Evolutionary conservation across 2,329 filamentous ascomycete genomes (phyloP).

Genomic region (Aspergillus niger): DNA sequence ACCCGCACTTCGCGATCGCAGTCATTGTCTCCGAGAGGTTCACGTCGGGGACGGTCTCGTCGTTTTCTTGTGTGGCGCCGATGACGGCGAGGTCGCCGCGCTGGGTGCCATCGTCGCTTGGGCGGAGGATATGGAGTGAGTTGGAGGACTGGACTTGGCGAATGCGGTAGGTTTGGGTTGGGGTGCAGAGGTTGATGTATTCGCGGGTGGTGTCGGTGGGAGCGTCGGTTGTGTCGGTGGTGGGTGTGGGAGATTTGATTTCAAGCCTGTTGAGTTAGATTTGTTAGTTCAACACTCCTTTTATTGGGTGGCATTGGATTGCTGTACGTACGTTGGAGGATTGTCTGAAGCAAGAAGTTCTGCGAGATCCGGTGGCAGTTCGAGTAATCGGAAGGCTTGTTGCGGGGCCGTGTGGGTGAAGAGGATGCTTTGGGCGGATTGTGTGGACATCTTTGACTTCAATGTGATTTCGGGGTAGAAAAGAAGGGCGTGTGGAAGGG

Average conservation of each 20-base stretch:
- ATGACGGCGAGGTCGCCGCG: constrained; percentile 33
- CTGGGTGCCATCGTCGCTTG: constrained; percentile 38
- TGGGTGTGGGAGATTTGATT: constrained; percentile 43
- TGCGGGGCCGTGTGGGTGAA: constrained; percentile 49
- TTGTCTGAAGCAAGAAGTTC: constrained; percentile 55
- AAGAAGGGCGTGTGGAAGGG: neutral
- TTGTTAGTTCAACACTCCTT: neutral
- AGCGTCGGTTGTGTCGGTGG: constrained; percentile 29
- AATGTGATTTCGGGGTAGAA: neutral
- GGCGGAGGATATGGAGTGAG: constrained; percentile 58
- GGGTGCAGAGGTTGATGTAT: constrained; percentile 61
- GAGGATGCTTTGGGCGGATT: constrained; percentile 37
- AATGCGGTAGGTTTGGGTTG: constrained; percentile 58
- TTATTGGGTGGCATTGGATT: neutral
- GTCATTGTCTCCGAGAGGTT: constrained; percentile 38
- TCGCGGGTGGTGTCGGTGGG: constrained; percentile 32
- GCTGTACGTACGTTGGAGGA: constrained; percentile 36
- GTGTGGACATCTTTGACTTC: constrained; percentile 39
- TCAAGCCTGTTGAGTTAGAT: constrained; percentile 36
- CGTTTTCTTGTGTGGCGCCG: constrained; percentile 3
- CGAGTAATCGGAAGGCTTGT: constrained; percentile 60
- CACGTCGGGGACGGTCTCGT: constrained; percentile 12
- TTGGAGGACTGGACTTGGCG: constrained; percentile 69
- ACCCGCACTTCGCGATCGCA: constrained; percentile 48
- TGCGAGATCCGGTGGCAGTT: constrained; percentile 61